Conservation (phyloP, 805 yeast species). For the Metschnikowia sp. region DNA sequence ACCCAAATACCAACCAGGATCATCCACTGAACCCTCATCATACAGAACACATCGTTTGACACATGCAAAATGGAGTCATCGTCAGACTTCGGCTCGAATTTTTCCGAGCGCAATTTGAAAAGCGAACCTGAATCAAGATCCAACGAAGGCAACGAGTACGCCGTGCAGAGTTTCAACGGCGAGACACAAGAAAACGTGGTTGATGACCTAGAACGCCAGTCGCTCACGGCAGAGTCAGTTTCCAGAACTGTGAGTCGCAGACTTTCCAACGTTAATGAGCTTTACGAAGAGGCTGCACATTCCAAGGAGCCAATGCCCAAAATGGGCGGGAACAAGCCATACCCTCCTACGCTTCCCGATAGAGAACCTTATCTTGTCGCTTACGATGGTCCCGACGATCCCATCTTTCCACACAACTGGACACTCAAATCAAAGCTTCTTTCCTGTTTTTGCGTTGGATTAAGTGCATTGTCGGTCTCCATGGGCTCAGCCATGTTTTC, state of each 20-base stretch:
- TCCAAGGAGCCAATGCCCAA: conserved; percentile 31
- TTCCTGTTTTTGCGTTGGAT: conserved; percentile 26
- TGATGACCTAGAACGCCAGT: conserved; percentile 10
- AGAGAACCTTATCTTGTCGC: conserved; percentile 59
- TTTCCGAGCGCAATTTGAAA: conserved; percentile 7
- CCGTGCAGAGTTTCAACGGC: conserved; percentile 11
- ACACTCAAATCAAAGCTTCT: conserved; percentile 28
- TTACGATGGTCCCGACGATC: conserved; percentile 78
- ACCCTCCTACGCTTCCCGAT: conserved; percentile 60
- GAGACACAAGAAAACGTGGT: not conserved
- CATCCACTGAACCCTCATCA: too few relatives aligned
- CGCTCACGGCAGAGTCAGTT: conserved; percentile 13
- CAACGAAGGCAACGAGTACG: conserved; percentile 7
- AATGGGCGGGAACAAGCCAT: conserved; percentile 68
- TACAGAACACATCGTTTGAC: too few relatives aligned
- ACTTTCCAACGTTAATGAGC: conserved; percentile 27
- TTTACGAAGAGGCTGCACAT: conserved; percentile 25
- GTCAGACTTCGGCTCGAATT: not conserved
- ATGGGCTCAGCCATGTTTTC: conserved; percentile 87
- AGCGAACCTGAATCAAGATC: conserved; percentile 8
- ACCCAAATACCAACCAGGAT: too few relatives aligned
- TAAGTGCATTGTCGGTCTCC: conserved; percentile 38
- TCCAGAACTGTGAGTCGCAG: conserved; percentile 16
- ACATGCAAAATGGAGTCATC: not conserved
- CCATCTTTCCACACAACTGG: conserved; percentile 81